These are phyloP conservation scores for Rhizopogon salebrosus DNA, from an alignment of 768 basidiomycete species.

Conservation along the genomic window DNA sequence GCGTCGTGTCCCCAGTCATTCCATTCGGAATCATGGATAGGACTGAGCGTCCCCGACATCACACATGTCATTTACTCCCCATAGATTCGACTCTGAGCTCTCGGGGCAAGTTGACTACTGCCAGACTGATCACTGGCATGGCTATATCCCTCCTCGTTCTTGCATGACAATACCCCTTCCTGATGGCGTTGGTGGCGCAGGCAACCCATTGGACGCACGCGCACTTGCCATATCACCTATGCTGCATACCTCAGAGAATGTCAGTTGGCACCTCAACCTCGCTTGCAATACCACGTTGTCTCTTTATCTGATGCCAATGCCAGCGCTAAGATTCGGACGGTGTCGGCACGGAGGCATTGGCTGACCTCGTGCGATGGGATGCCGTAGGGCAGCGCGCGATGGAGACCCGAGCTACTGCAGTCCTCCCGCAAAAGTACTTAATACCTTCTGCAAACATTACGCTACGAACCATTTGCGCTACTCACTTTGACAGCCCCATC, in stretches of 20 bases:
- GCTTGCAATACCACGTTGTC: constrained; percentile 31
- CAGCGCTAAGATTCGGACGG: not conserved
- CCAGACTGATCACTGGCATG: constrained; percentile 12
- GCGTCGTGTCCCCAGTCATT: constrained; percentile 25
- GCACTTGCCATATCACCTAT: constrained; percentile 25
- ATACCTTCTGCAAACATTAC: not conserved
- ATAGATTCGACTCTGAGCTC: constrained; percentile 17
- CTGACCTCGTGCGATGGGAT: not conserved
- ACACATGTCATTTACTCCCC: not conserved
- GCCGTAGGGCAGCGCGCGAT: not conserved
- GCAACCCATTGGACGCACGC: not conserved
- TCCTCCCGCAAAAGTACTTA: not conserved
- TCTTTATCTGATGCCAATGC: constrained; percentile 5
- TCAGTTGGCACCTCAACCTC: constrained; percentile 27
- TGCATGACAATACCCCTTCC: constrained; percentile 16
- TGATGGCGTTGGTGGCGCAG: not conserved
- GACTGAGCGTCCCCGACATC: constrained; percentile 11
- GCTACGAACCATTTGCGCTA: not conserved
- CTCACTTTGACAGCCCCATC: not conserved
- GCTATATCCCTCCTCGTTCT: constrained; percentile 19
- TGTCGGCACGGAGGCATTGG: constrained; percentile 3
- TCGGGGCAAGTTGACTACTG: constrained; percentile 19
- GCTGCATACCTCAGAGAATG: constrained; percentile 25
- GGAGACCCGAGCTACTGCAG: not conserved
- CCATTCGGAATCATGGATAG: constrained; percentile 25